phyloP scores from a whole-genome alignment of 2,329 filamentous ascomycete genomes.

The Aureobasidium musti region DNA sequence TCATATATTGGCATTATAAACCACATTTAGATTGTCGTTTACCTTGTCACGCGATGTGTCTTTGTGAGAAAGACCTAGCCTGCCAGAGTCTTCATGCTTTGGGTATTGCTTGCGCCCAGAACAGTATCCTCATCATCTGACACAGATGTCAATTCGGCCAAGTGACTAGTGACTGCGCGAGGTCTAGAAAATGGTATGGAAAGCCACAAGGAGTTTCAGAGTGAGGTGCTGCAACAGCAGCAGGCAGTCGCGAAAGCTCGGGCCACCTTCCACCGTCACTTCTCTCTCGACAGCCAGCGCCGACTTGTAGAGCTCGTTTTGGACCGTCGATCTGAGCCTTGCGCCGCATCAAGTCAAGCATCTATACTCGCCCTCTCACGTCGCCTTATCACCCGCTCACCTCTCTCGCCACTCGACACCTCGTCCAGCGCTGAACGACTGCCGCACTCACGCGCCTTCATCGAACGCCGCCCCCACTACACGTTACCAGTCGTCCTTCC shows the following conservation, averaged over 20 bases:
- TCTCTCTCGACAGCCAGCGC: background rate
- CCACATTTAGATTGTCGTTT: background rate
- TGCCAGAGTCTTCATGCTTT: too few relatives aligned
- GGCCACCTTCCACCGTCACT: conserved; percentile 8
- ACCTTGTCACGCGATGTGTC: background rate
- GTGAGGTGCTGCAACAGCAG: background rate
- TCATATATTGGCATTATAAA: background rate
- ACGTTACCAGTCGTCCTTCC: conserved; percentile 6
- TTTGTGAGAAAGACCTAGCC: background rate
- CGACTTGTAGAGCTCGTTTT: conserved; percentile 10
- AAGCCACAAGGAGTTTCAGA: background rate
- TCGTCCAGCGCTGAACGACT: background rate
- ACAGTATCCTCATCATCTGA: background rate
- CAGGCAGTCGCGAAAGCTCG: conserved; percentile 6
- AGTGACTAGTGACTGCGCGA: too few relatives aligned
- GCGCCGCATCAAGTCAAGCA: conserved; percentile 17
- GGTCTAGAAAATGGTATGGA: background rate
- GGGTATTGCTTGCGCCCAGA: background rate
- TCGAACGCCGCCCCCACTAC: background rate
- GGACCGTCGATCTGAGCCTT: conserved; percentile 3
- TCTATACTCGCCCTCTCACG: conserved; percentile 4
- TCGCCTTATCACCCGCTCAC: background rate
- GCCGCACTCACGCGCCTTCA: background rate
- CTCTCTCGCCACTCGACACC: background rate
- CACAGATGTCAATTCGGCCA: background rate